These are phyloP conservation scores for Carallia pectinifolia DNA, from an alignment of 345 rosid species.

Conservation along the genomic window DNA sequence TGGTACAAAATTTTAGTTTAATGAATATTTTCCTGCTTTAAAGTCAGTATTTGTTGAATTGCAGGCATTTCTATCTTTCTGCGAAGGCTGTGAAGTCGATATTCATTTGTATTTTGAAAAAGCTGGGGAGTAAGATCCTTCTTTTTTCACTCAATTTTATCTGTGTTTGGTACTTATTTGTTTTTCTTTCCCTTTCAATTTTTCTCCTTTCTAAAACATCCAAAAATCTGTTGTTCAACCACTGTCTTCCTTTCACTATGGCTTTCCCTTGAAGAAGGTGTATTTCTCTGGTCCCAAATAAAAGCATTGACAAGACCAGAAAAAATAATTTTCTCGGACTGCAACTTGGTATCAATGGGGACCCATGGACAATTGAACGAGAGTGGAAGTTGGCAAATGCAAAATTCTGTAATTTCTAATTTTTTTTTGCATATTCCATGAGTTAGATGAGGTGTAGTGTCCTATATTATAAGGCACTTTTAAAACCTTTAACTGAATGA, in stretches of 20 bases:
- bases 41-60: slow-evolving; percentile 6
- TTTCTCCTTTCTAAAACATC: slow-evolving; percentile 4
- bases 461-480: neutral
- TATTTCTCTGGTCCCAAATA: slow-evolving; percentile 1
- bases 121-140: slow-evolving; percentile 82
- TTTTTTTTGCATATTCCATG: neutral
- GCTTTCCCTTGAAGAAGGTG: too few species aligned
- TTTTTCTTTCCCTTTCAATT: slow-evolving; percentile 6
- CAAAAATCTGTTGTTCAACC: slow-evolving; percentile 10
- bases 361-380: too few species aligned
- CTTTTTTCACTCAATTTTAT: neutral
- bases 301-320: neutral
- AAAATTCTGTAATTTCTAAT: too few species aligned
- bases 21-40: neutral
- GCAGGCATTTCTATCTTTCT: slow-evolving; percentile 88
- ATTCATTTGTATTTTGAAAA: slow-evolving; percentile 79
- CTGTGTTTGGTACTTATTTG: neutral
- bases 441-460: neutral
- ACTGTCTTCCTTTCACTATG: neutral
- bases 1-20: neutral
- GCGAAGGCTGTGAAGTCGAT: slow-evolving; percentile 89
- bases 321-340: neutral
- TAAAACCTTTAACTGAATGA: neutral
- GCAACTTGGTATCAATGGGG: neutral
- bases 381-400: too few species aligned